Evolutionary conservation across 345 rosid species (phyloP), one percentile per base, ranked within the genome.

Genomic region (Rhizophora mangle): DNA sequence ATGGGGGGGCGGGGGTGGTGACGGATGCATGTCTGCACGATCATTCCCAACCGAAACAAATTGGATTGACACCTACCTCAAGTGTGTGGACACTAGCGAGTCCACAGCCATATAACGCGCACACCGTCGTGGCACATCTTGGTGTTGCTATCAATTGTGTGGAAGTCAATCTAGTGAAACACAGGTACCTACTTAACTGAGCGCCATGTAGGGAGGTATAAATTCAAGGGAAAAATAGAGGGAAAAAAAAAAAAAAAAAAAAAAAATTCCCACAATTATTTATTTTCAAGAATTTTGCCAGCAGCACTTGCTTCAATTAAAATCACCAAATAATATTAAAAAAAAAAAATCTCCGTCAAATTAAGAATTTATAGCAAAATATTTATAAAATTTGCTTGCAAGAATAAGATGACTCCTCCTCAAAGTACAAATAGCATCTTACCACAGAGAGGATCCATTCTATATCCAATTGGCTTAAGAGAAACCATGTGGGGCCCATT

Each of bases 1-100:
- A 64, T 80, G 82, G 54, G 19, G 6, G 51, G n/a, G n/a, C n/a
- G n/a, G n/a, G n/a, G n/a, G n/a, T n/a, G n/a, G 72, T 29, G 64
- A 29, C 55, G 55, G 0, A n/a, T 13, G 47, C 56, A 22, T n/a
- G 60, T 53, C 24, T 55, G 49, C 49, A 3, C 49, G 0, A 43
- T 0, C 16, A 13, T 13, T 43, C 18, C 49, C 49, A 13, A 13
- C 49, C 4, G 18, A 43, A 43, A 13, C 49, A 43, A 3, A 13
- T 2, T 43, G 49, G 58, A 34, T 15, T n/a, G 21, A 19, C 39
- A 2, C 72, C 24, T 15, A 6, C 6, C 49, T 30, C 16, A 3
- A 24, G 49, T 34, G 49, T 34, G 59, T 19, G 26, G 69, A 10
- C 2, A 18, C 58, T 8, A 15, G 65, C 34, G 29, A 8, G 22